Percentiles rank a stretch among this genome's conserved stretches.
Conservation (phyloP, 345 rosid genomes). For the Linum lewisii region DNA sequence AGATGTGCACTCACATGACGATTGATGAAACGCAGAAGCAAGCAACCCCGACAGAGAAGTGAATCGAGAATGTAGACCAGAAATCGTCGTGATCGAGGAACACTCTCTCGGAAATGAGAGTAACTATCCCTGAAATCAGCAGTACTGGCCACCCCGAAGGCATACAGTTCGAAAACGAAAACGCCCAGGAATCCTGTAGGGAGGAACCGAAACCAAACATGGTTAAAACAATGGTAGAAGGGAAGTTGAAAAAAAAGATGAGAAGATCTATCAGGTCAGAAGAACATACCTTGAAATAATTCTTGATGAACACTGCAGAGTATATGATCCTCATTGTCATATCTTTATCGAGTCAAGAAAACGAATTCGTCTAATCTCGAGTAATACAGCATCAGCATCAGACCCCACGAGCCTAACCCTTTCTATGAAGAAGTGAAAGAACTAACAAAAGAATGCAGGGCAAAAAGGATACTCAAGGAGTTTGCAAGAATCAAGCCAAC, state of each 20-base stretch:
- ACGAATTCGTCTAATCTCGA: background rate
- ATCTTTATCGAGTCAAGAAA: conserved; percentile 59
- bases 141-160: conserved; percentile 69
- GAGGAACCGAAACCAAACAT: conserved; percentile 1
- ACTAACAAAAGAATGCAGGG: background rate
- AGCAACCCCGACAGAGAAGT: conserved; percentile 14
- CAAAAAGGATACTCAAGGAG: conserved; percentile 67
- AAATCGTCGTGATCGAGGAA: conserved; percentile 21
- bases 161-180: conserved; percentile 52
- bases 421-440: background rate
- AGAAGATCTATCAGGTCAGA: background rate
- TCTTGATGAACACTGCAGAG: conserved; percentile 50
- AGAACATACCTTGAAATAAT: conserved; percentile 59
- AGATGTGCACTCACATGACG: background rate
- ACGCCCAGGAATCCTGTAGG: conserved; percentile 45
- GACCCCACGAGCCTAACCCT: background rate
- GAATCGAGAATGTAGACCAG: conserved; percentile 24
- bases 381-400: background rate
- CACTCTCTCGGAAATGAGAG: conserved; percentile 27
- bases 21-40: conserved; percentile 19
- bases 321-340: conserved; percentile 70
- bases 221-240: too few species aligned
- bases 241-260: conserved; percentile 9
- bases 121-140: conserved; percentile 42
- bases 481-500: conserved; percentile 87